A percentile compares a stretch with the other conserved stretches of the same genome.
These are phyloP conservation scores for Seminavis robusta DNA, from an alignment of 108 stramenopile species.

Conservation along the genomic window DNA sequence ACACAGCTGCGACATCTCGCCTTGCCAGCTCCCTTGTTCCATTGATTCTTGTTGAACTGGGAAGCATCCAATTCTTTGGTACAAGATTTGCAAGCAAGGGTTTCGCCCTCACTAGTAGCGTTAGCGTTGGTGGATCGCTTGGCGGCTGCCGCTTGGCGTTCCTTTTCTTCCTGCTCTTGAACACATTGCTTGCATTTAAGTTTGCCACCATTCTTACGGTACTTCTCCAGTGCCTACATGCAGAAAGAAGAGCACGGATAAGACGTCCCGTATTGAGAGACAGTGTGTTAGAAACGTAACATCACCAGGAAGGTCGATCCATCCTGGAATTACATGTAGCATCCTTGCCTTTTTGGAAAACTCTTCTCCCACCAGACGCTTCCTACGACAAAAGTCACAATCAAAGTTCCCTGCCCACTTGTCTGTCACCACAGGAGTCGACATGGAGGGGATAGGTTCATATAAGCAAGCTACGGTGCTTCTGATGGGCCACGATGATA, in stretches of 20 bases:
- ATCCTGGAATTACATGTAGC: too few species aligned
- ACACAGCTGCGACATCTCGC: constrained; percentile 45
- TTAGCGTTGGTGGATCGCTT: background rate
- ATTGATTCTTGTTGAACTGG: too few species aligned
- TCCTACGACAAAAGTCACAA: constrained; percentile 33
- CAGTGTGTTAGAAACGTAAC: too few species aligned
- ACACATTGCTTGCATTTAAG: constrained; percentile 46
- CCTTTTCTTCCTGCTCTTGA: constrained; percentile 15
- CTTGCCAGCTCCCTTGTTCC: constrained; percentile 34
- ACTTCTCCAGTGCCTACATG: constrained; percentile 26
- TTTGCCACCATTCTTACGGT: constrained; percentile 18
- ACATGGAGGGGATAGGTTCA: constrained; percentile 28
- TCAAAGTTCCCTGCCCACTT: constrained; percentile 50
- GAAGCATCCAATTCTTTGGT: too few species aligned
- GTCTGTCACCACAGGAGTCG: constrained; percentile 35
- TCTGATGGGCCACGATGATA: too few species aligned
- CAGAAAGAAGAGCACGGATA: too few species aligned
- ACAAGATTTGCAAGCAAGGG: too few species aligned
- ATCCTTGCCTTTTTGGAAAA: constrained; percentile 47
- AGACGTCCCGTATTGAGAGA: too few species aligned
- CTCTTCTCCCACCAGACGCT: constrained; percentile 39
- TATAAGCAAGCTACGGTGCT: too few species aligned
- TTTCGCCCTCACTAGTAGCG: too few species aligned
- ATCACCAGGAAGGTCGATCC: too few species aligned
- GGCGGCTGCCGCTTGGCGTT: constrained; percentile 30